Evolutionary conservation across 2,329 filamentous ascomycete species (phyloP).

Genomic region (Emergomyces orientalis): DNA sequence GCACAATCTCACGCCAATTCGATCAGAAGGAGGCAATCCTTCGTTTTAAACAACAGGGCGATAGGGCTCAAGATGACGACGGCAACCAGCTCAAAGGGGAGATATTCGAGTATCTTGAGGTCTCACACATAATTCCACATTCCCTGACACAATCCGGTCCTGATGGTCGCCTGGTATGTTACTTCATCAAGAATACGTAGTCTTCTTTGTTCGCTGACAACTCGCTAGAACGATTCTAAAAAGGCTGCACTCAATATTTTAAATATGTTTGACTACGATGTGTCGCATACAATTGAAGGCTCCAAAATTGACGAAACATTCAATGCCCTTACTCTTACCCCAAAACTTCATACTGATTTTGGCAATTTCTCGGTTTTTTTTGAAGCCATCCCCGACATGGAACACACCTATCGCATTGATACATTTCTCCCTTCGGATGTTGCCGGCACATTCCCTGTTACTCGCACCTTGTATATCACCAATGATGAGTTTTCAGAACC

Average conservation of each 20-base stretch:
- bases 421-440: too few species aligned
- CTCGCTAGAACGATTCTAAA: slow-evolving; percentile 18
- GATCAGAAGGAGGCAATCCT: slow-evolving; percentile 12
- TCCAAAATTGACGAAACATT: slow-evolving; percentile 23
- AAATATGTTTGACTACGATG: slow-evolving; percentile 35
- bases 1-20: slow-evolving; percentile 15
- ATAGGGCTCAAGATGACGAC: slow-evolving; percentile 14
- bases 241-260: slow-evolving; percentile 29
- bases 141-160: slow-evolving; percentile 12
- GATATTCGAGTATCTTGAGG: slow-evolving; percentile 11
- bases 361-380: slow-evolving; percentile 23
- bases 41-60: slow-evolving; percentile 11
- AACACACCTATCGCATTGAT: too few species aligned
- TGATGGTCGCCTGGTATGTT: slow-evolving; percentile 12
- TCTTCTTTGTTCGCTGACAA: too few species aligned
- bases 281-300: slow-evolving; percentile 30
- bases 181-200: not conserved
- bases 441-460: too few species aligned
- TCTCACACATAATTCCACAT: slow-evolving; percentile 18
- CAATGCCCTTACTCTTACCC: slow-evolving; percentile 8
- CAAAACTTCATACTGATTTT: slow-evolving; percentile 3
- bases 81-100: slow-evolving; percentile 10
- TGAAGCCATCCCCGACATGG: slow-evolving; percentile 8
- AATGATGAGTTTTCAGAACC: too few species aligned
- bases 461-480: too few species aligned